phyloP scores from a whole-genome alignment of 345 rosid species.

The Draba incana region DNA sequence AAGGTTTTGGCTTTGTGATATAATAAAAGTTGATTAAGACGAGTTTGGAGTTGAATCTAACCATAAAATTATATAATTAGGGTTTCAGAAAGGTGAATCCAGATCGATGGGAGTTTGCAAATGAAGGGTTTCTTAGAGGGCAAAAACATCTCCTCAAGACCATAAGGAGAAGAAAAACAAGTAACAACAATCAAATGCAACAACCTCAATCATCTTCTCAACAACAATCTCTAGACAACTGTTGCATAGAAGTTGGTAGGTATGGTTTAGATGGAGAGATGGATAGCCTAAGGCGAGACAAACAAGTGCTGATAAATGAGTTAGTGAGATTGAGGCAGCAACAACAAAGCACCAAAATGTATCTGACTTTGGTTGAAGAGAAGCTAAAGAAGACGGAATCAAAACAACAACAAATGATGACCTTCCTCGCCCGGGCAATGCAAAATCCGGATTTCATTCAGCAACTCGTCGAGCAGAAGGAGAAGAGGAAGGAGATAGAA shows the following conservation, averaged over 20 bases:
- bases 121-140: slow-evolving; percentile 77
- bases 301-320: slow-evolving; percentile 64
- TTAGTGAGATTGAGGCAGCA: slow-evolving; percentile 67
- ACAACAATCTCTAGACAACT: slow-evolving; percentile 50
- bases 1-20: neutral
- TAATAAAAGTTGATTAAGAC: neutral
- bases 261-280: slow-evolving; percentile 69
- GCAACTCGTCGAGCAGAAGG: slow-evolving; percentile 55
- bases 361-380: slow-evolving; percentile 56
- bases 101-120: slow-evolving; percentile 90
- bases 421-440: slow-evolving; percentile 74
- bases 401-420: slow-evolving; percentile 73
- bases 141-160: slow-evolving; percentile 64
- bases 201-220: slow-evolving; percentile 43
- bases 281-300: slow-evolving; percentile 59
- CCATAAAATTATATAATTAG: slow-evolving; percentile 44
- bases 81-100: slow-evolving; percentile 97
- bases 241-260: slow-evolving; percentile 67
- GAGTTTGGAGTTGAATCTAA: slow-evolving; percentile 36
- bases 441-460: slow-evolving; percentile 65
- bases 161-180: slow-evolving; percentile 61
- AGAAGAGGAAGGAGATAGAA: slow-evolving; percentile 57
- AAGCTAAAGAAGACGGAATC: slow-evolving; percentile 59
- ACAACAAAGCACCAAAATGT: slow-evolving; percentile 56
- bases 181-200: slow-evolving; percentile 35